Evolutionary conservation across 2,329 filamentous ascomycete species (phyloP), one percentile per base, ranked within the genome.

Genomic region (Hymenoscyphus scutula): DNA sequence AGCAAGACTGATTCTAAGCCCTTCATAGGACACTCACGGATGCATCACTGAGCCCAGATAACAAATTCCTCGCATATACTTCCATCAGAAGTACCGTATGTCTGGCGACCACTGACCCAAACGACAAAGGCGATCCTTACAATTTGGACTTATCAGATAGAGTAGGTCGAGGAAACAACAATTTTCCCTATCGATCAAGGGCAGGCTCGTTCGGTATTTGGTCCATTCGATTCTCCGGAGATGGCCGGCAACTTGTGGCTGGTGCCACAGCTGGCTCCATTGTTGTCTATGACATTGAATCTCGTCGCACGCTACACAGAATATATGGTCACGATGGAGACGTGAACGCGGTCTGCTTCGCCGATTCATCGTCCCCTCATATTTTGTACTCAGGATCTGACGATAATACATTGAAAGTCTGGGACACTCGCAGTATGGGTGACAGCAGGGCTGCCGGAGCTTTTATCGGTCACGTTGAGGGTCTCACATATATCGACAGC

Each of bases 301-400:
- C 88, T 0, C 86, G 89, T 19, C 83, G 84, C 54, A 85, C 90
- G 0, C 82, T 96, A 34, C 85, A 97, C 61, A 64, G 66, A 37
- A 73, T 74, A 25, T 63, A 64, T 17, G 93, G 92, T 0, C 95
- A 99, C 72, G 79, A 85, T 4, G 86, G 96, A 69, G 92, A 99
- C 74, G 94, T 98, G 60, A 99, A 98, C 70, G 95, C 95, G 4
- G 95, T 99, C 0, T 97, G 93, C 76, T 98, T 96, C 72, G 95
- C 92, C 0, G 93, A 98, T 76, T 88, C 87, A 64, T 84, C 85
- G 32, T 96, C 91, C 0, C 94, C 95, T 1, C 93, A 99, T 74
- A 94, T 98, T 64, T 81, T 99, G 2, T 98, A 97, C 77, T 97
- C 93, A 0, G 95, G 95, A 23, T 97, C 92, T 0, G 95, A 99